A percentile compares a stretch with the other conserved stretches of the same genome.
phyloP scores from a whole-genome alignment of 805 yeast genomes.

The Candida schatavii region DNA sequence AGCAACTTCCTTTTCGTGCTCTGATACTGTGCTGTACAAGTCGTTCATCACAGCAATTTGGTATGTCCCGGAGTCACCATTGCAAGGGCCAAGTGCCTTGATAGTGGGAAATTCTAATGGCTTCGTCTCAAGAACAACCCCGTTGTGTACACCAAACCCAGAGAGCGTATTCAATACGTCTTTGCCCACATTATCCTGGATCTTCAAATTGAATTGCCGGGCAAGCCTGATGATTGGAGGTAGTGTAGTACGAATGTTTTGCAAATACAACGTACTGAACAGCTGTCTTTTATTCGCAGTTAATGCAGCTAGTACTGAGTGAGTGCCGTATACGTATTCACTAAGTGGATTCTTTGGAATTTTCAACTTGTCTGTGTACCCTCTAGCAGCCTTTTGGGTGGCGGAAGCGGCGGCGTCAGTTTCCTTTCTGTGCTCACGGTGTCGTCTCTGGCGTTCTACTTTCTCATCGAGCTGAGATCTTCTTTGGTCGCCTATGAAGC shows the following conservation, averaged over 20 bases:
- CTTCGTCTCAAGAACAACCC: slow-evolving; percentile 67
- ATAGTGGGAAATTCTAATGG: slow-evolving; percentile 40
- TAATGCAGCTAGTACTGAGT: slow-evolving; percentile 71
- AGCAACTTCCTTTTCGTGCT: slow-evolving; percentile 13
- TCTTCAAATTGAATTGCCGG: slow-evolving; percentile 35
- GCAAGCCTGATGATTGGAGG: slow-evolving; percentile 49
- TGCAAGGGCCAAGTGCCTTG: slow-evolving; percentile 24
- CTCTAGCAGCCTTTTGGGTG: not conserved
- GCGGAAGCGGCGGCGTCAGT: slow-evolving; percentile 13
- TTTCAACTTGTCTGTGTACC: not conserved
- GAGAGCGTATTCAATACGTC: slow-evolving; percentile 60
- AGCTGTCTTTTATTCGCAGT: slow-evolving; percentile 50
- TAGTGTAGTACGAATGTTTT: slow-evolving; percentile 35
- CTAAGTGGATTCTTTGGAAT: slow-evolving; percentile 42
- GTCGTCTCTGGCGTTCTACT: slow-evolving; percentile 29
- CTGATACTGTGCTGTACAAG: slow-evolving; percentile 12
- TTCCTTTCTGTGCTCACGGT: slow-evolving; percentile 22
- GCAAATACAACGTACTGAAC: slow-evolving; percentile 49
- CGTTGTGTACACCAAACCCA: slow-evolving; percentile 75
- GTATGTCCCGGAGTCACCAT: slow-evolving; percentile 13
- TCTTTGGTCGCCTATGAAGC: slow-evolving; percentile 23
- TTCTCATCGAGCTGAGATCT: slow-evolving; percentile 25
- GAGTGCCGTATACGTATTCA: slow-evolving; percentile 76
- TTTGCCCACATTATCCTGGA: slow-evolving; percentile 35
- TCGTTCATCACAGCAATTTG: slow-evolving; percentile 17